These are phyloP conservation scores for Biscutella laevigata DNA, from an alignment of 441 rosid species.

Conservation along the genomic window DNA sequence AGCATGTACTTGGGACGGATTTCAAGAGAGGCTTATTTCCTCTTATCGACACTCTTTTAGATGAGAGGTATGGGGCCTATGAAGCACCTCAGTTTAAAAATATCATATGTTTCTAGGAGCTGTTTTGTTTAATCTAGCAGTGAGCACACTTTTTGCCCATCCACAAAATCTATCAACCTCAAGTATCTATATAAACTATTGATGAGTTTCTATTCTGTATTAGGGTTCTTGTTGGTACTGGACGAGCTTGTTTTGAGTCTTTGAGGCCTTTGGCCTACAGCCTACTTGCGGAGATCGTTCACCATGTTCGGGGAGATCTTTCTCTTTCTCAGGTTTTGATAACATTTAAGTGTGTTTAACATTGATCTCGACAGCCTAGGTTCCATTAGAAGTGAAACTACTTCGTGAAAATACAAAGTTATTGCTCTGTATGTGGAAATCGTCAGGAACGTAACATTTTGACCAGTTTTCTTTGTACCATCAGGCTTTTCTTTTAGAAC, in stretches of 20 bases:
- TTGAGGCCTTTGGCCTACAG: constrained; percentile 99
- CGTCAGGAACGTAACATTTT: constrained; percentile 2
- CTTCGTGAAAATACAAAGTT: not conserved
- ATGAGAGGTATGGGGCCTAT: constrained; percentile 62
- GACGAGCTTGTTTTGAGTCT: constrained; percentile 96
- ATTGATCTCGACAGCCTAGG: not conserved
- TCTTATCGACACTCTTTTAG: constrained; percentile 85
- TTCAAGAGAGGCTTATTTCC: constrained; percentile 99
- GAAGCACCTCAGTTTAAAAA: not conserved
- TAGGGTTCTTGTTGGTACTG: constrained; percentile 96
- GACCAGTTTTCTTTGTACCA: constrained; percentile 1
- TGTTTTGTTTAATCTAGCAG: not conserved
- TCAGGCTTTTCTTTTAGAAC: not conserved
- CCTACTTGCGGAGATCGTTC: constrained; percentile 94
- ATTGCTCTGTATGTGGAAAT: not conserved
- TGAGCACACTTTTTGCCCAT: not conserved
- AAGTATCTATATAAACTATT: constrained; percentile 2
- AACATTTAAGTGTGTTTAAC: constrained; percentile 5
- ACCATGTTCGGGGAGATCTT: constrained; percentile 90
- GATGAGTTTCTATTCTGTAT: constrained; percentile 12
- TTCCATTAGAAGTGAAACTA: constrained; percentile 2
- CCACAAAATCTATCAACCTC: not conserved
- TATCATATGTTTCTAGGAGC: not conserved
- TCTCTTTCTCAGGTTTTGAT: constrained; percentile 69
- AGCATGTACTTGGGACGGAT: constrained; percentile 98